Base-by-base conservation (phyloP, 192 early-diverging fungal species). In the Entophlyctis luteolus region DNA sequence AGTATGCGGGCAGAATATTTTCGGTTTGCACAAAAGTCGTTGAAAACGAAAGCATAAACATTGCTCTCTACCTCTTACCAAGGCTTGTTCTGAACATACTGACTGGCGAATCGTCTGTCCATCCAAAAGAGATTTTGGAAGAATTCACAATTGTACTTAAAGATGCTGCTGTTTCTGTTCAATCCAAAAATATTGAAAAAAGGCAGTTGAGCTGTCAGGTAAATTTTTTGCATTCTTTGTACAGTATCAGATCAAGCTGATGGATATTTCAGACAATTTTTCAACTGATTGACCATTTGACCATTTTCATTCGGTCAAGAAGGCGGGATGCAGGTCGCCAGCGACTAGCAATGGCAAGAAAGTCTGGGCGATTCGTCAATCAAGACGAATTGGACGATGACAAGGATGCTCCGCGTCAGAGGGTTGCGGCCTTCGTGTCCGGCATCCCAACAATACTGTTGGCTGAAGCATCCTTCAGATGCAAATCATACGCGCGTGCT, bases 401-500 rank as follows among this genome's bases (percentile, higher is more conserved):
- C 28, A 34, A 38, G 25, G 72, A 75, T 45, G 49, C 39, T 27
- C 23, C 50, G 27, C 10, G 78, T 0, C 31, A 37, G 1, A 50
- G 49, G 14, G 72, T 90, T 5, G 74, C 82, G 20, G n/a, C 53
- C 1, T 77, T 87, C n/a, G 59, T 92, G 5, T 42, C 53, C 1
- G 70, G 57, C 1, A 90, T 92, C 27, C 87, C 90, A 0, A 75
- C 89, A 33, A 63, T 72, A 4, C 50, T 82, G 2, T 84, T 89
- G 77, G 89, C 88, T 0, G 70, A 75, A 27, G 85, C 87, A 2
- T 79, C 91, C 0, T 85, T 79, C 46, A 55, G 70, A 42, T 81
- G 77, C 62, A 79, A 79, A 47, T 84, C 88, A 0, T 89, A 88
- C 56, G 81, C 88, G 5, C 77, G 90, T 8, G 87, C 91, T 0